These are phyloP conservation scores for Penicillium maclennaniae DNA, from an alignment of 495 filamentous ascomycete genomes.

Conservation along the genomic window DNA sequence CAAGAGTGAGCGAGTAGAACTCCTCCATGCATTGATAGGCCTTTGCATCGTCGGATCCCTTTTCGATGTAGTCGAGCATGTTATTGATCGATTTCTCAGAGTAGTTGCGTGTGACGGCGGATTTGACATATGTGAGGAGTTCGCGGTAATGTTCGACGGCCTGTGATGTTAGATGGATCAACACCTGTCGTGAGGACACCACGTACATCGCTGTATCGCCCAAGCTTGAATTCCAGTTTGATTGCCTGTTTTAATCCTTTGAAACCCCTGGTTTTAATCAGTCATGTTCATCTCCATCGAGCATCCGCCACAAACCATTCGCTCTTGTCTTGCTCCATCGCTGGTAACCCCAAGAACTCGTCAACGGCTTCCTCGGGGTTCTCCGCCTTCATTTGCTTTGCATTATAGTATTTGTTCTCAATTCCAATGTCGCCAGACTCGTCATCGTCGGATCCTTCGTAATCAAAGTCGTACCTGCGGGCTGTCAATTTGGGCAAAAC, in stretches of 20 bases:
- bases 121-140: constrained; percentile 95
- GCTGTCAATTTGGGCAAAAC: constrained; percentile 10
- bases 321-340: constrained; percentile 82
- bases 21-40: constrained; percentile 87
- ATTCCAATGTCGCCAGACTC: constrained; percentile 86
- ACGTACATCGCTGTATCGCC: constrained; percentile 75
- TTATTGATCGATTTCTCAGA: constrained; percentile 99
- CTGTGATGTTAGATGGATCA: constrained; percentile 40
- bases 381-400: constrained; percentile 88
- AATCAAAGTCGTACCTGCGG: constrained; percentile 91
- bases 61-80: constrained; percentile 98
- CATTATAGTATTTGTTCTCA: constrained; percentile 99
- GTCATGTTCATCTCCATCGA: background rate
- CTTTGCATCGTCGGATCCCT: constrained; percentile 73
- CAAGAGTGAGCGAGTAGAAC: constrained; percentile 89
- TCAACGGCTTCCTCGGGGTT: constrained; percentile 85
- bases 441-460: constrained; percentile 88
- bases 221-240: constrained; percentile 90
- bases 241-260: constrained; percentile 97
- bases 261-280: constrained; percentile 65
- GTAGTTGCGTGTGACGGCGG: constrained; percentile 95
- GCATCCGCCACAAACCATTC: constrained; percentile 64
- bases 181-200: background rate
- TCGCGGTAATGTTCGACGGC: constrained; percentile 93
- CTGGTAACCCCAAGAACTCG: constrained; percentile 84